phyloP scores from a whole-genome alignment of 306 rosid genomes.

The Glycine soja region DNA sequence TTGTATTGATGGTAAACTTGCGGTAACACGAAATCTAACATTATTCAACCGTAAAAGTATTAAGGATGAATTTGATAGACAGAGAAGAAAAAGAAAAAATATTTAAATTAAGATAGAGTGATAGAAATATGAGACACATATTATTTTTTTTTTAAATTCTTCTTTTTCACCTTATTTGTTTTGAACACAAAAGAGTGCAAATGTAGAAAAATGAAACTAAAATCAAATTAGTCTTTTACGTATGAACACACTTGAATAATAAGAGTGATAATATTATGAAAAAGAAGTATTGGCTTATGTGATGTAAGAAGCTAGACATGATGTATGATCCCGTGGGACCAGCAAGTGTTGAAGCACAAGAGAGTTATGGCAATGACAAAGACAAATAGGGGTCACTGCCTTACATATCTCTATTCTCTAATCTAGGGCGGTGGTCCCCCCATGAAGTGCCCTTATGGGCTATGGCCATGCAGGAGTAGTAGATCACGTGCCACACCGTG shows the following conservation, averaged over 20 bases:
- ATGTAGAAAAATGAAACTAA: too few species aligned
- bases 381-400: not conserved
- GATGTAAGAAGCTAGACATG: slow-evolving; percentile 12
- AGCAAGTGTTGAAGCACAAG: slow-evolving; percentile 10
- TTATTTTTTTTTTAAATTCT: too few species aligned
- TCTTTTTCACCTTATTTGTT: too few species aligned
- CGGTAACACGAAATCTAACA: too few species aligned
- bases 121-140: too few species aligned
- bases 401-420: not conserved
- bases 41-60: too few species aligned
- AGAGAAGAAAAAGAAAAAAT: too few species aligned
- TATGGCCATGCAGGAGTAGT: not conserved
- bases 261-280: slow-evolving; percentile 12
- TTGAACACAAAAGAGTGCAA: too few species aligned
- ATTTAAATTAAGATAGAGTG: too few species aligned
- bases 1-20: too few species aligned
- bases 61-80: too few species aligned
- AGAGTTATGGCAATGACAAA: slow-evolving; percentile 20
- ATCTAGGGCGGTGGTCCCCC: not conserved
- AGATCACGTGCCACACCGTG: slow-evolving; percentile 36
- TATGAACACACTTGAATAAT: not conserved
- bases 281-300: not conserved
- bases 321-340: slow-evolving; percentile 26
- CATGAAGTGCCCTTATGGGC: not conserved
- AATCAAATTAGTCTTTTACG: not conserved